Percentiles rank a stretch among this genome's conserved stretches.
These are phyloP conservation scores for Alternaria tenuissima DNA, from an alignment of 2,329 filamentous ascomycete species.

Conservation along the genomic window DNA sequence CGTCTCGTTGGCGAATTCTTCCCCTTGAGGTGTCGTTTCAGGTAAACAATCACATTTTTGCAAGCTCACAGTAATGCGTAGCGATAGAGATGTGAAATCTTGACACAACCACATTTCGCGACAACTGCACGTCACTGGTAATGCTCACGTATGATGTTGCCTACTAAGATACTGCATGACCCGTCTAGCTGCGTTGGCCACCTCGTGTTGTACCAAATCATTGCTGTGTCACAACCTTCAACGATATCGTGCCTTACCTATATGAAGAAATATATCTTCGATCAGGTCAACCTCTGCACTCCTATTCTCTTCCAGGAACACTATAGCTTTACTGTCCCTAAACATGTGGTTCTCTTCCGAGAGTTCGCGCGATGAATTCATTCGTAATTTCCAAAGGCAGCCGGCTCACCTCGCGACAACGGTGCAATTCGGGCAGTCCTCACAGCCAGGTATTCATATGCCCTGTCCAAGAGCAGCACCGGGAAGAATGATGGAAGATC, in stretches of 20 bases:
- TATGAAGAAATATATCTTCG: neutral
- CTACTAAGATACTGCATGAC: neutral
- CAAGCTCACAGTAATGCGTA: neutral
- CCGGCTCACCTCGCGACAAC: neutral
- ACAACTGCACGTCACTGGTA: neutral
- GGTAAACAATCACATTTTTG: neutral
- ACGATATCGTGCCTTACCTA: neutral
- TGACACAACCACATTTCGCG: neutral
- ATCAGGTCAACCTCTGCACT: neutral
- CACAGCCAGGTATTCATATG: neutral
- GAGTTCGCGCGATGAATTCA: neutral
- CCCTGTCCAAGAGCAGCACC: neutral
- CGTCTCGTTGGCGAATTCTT: neutral
- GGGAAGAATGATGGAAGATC: neutral
- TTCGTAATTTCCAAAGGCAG: neutral
- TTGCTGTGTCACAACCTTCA: neutral
- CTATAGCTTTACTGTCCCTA: neutral
- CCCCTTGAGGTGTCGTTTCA: neutral
- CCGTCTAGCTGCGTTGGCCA: neutral
- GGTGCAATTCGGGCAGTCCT: neutral
- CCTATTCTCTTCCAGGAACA: neutral
- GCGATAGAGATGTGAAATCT: neutral
- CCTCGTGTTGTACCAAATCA: neutral
- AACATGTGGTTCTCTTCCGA: neutral
- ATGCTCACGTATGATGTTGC: neutral